Base-by-base conservation (phyloP, 306 rosid species). In the Gleditsia sinensis region DNA sequence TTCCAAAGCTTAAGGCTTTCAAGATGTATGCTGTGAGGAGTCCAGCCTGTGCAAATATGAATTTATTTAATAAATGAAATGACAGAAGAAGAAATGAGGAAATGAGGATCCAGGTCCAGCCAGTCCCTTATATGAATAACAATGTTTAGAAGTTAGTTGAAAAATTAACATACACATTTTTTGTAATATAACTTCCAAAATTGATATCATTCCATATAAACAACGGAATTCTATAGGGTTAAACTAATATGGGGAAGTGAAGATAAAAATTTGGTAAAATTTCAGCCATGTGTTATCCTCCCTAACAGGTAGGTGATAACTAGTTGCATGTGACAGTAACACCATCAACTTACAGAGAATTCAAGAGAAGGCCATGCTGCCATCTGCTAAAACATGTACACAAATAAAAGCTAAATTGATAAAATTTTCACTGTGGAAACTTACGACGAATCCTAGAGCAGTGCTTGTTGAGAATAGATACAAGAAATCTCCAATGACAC, bases 401-500 rank as follows among this genome's bases (percentile, higher is more conserved):
- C n/a, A n/a, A n/a, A 11, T 39, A 28, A 50, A 36, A 39, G 6
- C 16, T 27, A 9, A 23, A 42, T 12, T 7, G 27, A 45, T 55
- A 27, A 14, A 55, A 28, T 57, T 42, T 42, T 67, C 20, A 55
- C 17, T 19, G 39, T 17, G 6, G 17, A 19, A 76, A 83, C 97
- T 89, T 82, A 94, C 97, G 9, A 69, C 2, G 67, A 88, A 58
- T 34, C 96, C 96, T 53, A 91, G 98, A 67, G 60, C 82, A 58
- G 98, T 91, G 87, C 98, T 94, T n/a, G 92, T 27, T 3, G 76
- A 69, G 75, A 94, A 94, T 36, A 91, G 86, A 81, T 90, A 94
- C 16, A 89, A 80, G 80, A 91, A 94, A 75, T 91, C 92, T 57
- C 88, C 89, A 14, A 88, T 0, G 59, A 91, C 83, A 11, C 13